Base-by-base conservation (phyloP, 495 filamentous ascomycete genomes). In the Cudoniella acicularis region DNA sequence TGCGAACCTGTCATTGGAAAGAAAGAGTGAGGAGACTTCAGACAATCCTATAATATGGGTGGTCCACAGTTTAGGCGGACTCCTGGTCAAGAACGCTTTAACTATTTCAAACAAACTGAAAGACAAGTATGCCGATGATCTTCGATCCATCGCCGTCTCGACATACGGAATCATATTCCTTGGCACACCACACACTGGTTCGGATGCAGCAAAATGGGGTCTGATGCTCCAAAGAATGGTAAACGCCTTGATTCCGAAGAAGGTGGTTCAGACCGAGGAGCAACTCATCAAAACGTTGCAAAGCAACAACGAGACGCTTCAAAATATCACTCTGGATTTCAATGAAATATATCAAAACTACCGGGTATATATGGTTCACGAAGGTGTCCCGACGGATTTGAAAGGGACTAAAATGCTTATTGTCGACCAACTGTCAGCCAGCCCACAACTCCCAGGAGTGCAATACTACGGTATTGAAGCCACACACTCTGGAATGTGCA, bases 401-500 rank as follows among this genome's bases (percentile, higher is more conserved):
- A 83, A 79, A 52, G 84, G 84, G 10, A 83, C 81, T 0, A 81
- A 79, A 64, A 61, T 64, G 46, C 64, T 79, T 49, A 81, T 92
- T 54, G 91, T 96, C 3, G 90, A 93, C 46, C 80, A 91, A 42
- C 73, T 73, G 23, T 93, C 90, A 1, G 91, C 89, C 0, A 82
- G 85, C 22, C 91, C 90, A 3, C 84, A 88, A 45, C 71, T 88
- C 18, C 86, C 88, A 17, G 87, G 88, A 54, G 88, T 89, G 0
- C 84, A 85, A 54, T 85, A 87, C 48, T 89, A 86, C 64, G 87
- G 87, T 13, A 90, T 96, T 48, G 87, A 92, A 62, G 86, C 88
- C 1, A 86, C 83, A n/a, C 91, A 96, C 68, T 87, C 86, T n/a
- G 79, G 83, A 36, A 94, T 96, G 89, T 91, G 86, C 76, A 94